These are phyloP conservation scores for Chlorella variabilis DNA, from an alignment of 163 green algal species.

Conservation along the genomic window DNA sequence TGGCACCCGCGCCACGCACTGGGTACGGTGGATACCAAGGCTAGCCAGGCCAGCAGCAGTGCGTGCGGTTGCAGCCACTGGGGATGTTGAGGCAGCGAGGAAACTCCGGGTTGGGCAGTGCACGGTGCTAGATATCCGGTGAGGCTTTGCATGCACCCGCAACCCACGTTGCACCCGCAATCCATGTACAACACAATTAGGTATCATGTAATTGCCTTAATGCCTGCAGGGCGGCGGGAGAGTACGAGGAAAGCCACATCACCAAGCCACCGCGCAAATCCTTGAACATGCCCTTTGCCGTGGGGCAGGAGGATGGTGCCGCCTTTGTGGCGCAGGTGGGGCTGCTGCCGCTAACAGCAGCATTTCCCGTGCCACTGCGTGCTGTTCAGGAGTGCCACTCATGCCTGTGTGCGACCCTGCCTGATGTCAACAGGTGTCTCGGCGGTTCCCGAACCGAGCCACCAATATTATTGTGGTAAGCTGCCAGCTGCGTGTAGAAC, in stretches of 20 bases:
- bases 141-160: not conserved
- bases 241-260: constrained; percentile 23
- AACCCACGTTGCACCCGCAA: not conserved
- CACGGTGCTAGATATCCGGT: constrained; percentile 22
- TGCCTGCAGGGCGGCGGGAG: not conserved
- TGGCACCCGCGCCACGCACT: too few relatives aligned
- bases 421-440: not conserved
- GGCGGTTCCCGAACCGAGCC: not conserved
- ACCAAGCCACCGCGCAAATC: constrained; percentile 24
- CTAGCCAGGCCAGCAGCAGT: not conserved
- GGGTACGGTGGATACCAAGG: too few relatives aligned
- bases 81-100: constrained; percentile 11
- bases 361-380: too few relatives aligned
- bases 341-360: too few relatives aligned
- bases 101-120: constrained; percentile 1
- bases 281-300: not conserved
- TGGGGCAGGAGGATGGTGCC: not conserved
- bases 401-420: too few relatives aligned
- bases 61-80: not conserved
- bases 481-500: not conserved
- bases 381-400: too few relatives aligned
- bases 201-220: too few relatives aligned
- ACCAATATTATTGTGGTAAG: constrained; percentile 16
- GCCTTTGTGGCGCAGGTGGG: constrained; percentile 14
- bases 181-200: too few relatives aligned